These are phyloP conservation scores for Trichoderma atrobrunneum DNA, from an alignment of 2,329 filamentous ascomycete species.

Conservation along the genomic window DNA sequence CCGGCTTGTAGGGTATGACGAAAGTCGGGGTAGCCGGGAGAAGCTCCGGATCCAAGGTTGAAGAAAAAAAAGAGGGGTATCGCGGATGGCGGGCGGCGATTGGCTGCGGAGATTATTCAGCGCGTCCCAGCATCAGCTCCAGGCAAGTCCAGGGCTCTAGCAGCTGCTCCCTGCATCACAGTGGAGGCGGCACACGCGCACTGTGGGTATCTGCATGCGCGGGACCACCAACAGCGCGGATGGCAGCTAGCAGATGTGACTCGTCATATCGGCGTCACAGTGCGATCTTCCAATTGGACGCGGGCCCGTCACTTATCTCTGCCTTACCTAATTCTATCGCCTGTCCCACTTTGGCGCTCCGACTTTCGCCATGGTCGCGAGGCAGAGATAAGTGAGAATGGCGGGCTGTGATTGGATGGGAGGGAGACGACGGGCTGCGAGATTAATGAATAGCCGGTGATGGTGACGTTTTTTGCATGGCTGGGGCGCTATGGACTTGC, in stretches of 20 bases:
- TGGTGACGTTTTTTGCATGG: conserved; percentile 7
- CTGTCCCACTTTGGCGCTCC: conserved; percentile 9
- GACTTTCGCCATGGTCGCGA: conserved; percentile 9
- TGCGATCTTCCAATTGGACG: conserved; percentile 14
- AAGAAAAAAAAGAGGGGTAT: background rate
- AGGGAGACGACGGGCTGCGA: background rate
- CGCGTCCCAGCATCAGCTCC: background rate
- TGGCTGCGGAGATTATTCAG: conserved; percentile 4
- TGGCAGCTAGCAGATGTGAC: conserved; percentile 11
- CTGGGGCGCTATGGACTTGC: background rate
- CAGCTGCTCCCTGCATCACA: background rate
- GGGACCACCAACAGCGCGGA: background rate
- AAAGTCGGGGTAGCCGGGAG: background rate
- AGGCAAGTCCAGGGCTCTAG: too few relatives aligned
- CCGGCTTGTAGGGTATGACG: background rate
- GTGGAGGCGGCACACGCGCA: background rate
- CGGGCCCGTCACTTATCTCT: conserved; percentile 12
- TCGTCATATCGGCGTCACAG: conserved; percentile 11
- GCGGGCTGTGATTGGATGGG: background rate
- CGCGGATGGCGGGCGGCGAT: background rate
- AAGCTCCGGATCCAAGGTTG: background rate
- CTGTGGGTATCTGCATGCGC: conserved; percentile 3
- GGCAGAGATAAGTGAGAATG: conserved; percentile 10
- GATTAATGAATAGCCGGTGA: conserved; percentile 8
- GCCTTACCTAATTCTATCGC: conserved; percentile 16